Conservation (phyloP, 805 yeast genomes). For the Myxozyma neotropica region DNA sequence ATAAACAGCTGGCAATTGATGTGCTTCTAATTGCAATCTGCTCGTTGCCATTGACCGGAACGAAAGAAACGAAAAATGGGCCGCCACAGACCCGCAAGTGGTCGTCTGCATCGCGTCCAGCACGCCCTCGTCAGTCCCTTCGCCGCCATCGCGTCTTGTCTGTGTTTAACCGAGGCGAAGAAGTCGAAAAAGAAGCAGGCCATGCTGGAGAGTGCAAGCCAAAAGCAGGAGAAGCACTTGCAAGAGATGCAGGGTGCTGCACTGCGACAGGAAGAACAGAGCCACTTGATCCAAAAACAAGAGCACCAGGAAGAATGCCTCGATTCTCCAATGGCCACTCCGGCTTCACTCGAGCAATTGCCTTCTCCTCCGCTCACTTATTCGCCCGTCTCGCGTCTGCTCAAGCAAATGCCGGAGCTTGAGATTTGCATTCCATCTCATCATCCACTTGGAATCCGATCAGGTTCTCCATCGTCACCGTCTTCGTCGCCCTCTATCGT, state of each 20-base stretch:
- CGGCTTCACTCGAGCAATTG: conserved; percentile 3
- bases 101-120: too few species aligned
- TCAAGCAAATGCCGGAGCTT: neutral
- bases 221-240: neutral
- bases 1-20: too few species aligned
- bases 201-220: neutral
- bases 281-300: too few species aligned
- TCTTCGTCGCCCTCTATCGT: conserved; percentile 17
- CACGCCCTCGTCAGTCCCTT: too few species aligned
- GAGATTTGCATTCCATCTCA: neutral
- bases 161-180: too few species aligned
- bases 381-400: neutral
- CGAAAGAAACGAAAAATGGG: neutral
- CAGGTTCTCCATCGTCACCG: conserved; percentile 14
- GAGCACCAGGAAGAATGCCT: too few species aligned
- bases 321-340: neutral
- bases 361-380: conserved; percentile 4
- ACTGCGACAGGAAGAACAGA: neutral
- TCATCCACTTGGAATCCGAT: neutral
- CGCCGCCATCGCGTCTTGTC: too few species aligned
- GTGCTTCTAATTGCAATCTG: too few species aligned
- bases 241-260: too few species aligned
- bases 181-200: neutral
- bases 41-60: too few species aligned
- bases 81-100: too few species aligned